Evolutionary conservation across 306 rosid species (phyloP).

Genomic region (Corylus avellana): DNA sequence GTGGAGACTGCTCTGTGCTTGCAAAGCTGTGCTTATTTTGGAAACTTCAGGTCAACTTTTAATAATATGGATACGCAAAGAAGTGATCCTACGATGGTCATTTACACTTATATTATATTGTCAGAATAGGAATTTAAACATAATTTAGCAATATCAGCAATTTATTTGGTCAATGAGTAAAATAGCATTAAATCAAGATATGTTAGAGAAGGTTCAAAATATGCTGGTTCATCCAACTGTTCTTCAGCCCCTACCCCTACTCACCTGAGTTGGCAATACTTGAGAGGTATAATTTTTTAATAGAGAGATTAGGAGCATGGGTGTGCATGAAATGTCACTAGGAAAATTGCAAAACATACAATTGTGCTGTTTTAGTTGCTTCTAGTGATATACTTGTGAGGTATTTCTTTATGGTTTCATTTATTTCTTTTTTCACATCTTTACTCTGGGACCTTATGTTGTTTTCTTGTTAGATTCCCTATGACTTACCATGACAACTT

Average conservation of each 20-base stretch:
- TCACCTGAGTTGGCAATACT: constrained; percentile 11
- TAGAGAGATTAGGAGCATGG: constrained; percentile 9
- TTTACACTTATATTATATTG: not conserved
- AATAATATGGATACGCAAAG: not conserved
- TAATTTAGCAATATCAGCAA: not conserved
- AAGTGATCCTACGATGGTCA: not conserved
- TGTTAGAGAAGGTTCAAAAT: not conserved
- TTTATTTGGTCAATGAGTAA: not conserved
- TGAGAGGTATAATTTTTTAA: not conserved
- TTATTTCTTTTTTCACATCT: not conserved
- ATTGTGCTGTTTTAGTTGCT: not conserved
- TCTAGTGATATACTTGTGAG: not conserved
- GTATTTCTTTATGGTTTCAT: not conserved
- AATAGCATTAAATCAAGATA: not conserved
- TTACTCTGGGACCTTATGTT: not conserved
- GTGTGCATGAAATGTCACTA: not conserved
- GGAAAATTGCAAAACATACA: not conserved
- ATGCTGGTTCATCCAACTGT: not conserved
- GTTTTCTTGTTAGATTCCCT: not conserved
- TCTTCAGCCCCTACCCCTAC: not conserved
- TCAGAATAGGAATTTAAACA: not conserved
- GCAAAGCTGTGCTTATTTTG: not conserved
- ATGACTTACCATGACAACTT: not conserved
- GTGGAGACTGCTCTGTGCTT: not conserved
- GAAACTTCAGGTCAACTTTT: not conserved